phyloP scores from a whole-genome alignment of 495 filamentous ascomycete species.

The Aspergillus asperescens region DNA sequence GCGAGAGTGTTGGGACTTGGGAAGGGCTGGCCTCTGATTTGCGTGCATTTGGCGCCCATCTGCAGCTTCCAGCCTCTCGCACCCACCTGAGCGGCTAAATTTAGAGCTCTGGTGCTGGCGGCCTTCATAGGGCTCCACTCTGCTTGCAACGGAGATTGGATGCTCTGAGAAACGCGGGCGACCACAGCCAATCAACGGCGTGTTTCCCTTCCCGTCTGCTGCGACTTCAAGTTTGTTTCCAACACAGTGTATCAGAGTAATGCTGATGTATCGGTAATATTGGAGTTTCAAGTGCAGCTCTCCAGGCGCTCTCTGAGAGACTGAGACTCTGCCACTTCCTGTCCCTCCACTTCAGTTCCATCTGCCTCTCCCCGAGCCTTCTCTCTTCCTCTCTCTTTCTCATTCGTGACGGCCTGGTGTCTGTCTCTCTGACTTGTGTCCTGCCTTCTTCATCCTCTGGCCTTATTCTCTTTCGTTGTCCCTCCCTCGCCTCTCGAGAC shows the following conservation, averaged over 20 bases:
- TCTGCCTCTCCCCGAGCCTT: conserved; percentile 13
- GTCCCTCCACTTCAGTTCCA: not conserved
- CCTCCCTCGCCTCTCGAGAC: conserved; percentile 6
- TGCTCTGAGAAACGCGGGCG: conserved; percentile 20
- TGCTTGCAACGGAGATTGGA: conserved; percentile 11
- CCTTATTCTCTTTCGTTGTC: conserved; percentile 11
- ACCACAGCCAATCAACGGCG: conserved; percentile 13
- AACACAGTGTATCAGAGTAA: conserved; percentile 15
- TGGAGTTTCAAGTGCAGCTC: not conserved
- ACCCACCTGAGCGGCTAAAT: conserved; percentile 39
- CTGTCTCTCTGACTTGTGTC: conserved; percentile 22
- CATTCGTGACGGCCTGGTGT: conserved; percentile 16
- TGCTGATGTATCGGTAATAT: conserved; percentile 10
- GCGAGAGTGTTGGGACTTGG: conserved; percentile 15
- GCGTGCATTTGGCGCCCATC: conserved; percentile 36
- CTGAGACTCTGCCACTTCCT: conserved; percentile 2
- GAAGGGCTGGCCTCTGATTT: conserved; percentile 28
- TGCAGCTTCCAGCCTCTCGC: conserved; percentile 25
- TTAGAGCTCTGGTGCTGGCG: conserved; percentile 33
- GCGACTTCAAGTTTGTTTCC: conserved; percentile 6
- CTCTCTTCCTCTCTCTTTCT: conserved; percentile 29
- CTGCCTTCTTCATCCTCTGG: conserved; percentile 15
- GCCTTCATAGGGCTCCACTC: not conserved
- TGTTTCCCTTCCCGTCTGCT: conserved; percentile 13
- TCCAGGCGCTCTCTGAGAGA: not conserved